Base-by-base conservation (phyloP, 73 alveolate genomes). In the Durusdinium trenchii region DNA sequence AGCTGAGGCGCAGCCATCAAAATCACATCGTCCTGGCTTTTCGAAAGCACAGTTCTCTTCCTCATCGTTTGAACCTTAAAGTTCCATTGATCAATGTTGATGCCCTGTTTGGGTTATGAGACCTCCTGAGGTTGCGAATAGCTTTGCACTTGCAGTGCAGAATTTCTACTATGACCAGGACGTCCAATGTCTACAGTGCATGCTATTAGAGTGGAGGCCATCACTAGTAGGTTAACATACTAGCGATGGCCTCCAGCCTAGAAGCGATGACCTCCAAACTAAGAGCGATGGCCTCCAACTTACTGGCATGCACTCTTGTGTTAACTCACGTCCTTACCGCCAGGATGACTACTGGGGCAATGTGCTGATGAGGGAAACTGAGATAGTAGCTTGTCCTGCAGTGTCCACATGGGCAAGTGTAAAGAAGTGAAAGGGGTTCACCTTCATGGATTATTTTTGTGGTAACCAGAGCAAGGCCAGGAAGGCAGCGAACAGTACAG, bases 291-390 rank as follows among this genome's bases (percentile, higher is more conserved):
- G n/a, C 51, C 42, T 73, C 84, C 35, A 36, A 73, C 18, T 0
- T 28, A n/a, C 16, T 71, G 50, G 46, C 23, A 36, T 18, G n/a
- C 28, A 54, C 20, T 20, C 64, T 54, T 9, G 20, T 9, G 9
- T 20, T 20, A 54, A 54, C 64, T 12, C 64, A 12, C 20, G n/a
- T n/a, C n/a, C n/a, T n/a, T n/a, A n/a, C n/a, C 18, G 40, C 54
- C 81, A 85, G 94, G 94, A 89, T 12, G 47, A 89, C 96, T 52
- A 89, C 86, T 89, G 96, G 96, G 96, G 96, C 69, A 89, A 89
- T 46, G 71, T 89, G 71, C 86, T 89, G 75, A 48, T 57, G 69
- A 46, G 96, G 45, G 96, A 89, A 38, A 89, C 96, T 1, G 96
- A 89, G 42, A 51, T 89, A 2, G 96, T 23, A 20, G 28, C 79